Conservation (phyloP, 306 rosid genomes). For the Biancaea sappan region DNA sequence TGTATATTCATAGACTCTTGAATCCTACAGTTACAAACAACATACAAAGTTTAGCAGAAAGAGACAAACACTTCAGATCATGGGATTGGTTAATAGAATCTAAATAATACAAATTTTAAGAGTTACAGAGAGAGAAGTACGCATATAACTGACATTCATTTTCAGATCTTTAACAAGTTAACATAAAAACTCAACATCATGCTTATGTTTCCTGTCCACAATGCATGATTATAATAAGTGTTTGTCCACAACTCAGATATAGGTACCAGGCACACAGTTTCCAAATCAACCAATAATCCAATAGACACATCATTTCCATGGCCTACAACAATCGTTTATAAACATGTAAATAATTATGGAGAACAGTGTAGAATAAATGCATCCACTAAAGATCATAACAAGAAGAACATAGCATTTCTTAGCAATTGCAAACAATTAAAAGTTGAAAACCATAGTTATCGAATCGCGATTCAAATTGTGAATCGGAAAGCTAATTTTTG, state of each 20-base stretch:
- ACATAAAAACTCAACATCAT: not conserved
- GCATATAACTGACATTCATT: not conserved
- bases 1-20: slow-evolving; percentile 67
- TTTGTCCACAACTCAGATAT: not conserved
- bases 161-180: not conserved
- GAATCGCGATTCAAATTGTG: no score
- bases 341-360: not conserved
- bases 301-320: not conserved
- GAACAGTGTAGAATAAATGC: not conserved
- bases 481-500: no score
- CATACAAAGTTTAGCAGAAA: not conserved
- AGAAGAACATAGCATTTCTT: not conserved
- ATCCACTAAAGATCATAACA: not conserved
- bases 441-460: no score
- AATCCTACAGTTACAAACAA: slow-evolving; percentile 48
- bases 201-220: not conserved
- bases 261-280: not conserved
- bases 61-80: not conserved
- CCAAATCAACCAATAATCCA: no score
- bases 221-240: not conserved
- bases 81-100: not conserved
- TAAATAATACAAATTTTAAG: not conserved
- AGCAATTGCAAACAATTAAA: not conserved
- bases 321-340: not conserved
- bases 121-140: not conserved